Evolutionary conservation across 2,329 filamentous ascomycete species (phyloP).

Genomic region (Colletotrichum viniferum): DNA sequence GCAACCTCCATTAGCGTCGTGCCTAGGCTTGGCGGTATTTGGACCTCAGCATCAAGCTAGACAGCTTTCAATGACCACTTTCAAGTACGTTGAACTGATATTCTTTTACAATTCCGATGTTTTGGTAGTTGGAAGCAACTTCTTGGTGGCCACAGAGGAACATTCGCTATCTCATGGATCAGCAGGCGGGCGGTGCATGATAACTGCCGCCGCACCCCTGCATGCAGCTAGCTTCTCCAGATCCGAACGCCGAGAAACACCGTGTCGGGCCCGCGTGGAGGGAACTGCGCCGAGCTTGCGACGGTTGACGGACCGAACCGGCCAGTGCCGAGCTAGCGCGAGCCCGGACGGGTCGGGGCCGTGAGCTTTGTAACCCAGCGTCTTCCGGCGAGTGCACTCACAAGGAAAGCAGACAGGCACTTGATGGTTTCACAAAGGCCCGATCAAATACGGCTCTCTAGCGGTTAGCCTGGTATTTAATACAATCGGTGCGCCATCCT

Average conservation of each 20-base stretch:
- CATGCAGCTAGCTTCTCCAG: background rate
- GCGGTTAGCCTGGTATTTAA: background rate
- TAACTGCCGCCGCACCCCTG: background rate
- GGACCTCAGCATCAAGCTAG: background rate
- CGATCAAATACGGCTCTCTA: background rate
- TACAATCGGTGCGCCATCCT: background rate
- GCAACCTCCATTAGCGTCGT: background rate
- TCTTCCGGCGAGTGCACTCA: background rate
- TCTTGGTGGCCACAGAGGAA: background rate
- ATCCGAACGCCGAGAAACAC: background rate
- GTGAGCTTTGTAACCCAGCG: background rate
- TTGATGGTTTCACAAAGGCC: background rate
- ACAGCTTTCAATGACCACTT: background rate
- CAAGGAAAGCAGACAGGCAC: background rate
- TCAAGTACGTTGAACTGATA: background rate
- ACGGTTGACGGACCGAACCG: background rate
- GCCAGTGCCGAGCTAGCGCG: background rate
- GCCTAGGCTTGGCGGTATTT: background rate
- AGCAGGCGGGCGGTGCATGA: background rate
- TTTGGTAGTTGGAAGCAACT: background rate
- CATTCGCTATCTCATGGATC: background rate
- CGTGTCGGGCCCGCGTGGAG: background rate
- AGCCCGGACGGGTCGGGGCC: background rate
- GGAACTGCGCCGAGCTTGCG: background rate
- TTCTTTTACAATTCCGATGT: rapidly evolving